These are phyloP conservation scores for Colletotrichum sp. DNA, from an alignment of 2,329 filamentous ascomycete genomes.

Conservation along the genomic window DNA sequence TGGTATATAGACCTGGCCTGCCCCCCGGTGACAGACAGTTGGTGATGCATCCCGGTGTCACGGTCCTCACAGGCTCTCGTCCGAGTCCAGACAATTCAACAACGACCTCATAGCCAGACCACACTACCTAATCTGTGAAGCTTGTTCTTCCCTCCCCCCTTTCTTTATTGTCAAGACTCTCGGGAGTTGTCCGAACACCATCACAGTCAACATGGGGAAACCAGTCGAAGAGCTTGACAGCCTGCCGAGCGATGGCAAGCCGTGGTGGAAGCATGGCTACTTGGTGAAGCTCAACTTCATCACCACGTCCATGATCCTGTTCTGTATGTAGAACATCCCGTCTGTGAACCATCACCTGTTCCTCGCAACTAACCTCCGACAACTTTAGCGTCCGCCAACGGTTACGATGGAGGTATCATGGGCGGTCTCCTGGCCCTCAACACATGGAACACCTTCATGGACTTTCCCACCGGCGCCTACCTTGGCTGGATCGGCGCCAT, in stretches of 20 bases:
- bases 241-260: slow-evolving; percentile 41
- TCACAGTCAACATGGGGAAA: slow-evolving; percentile 1
- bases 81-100: slow-evolving; percentile 3
- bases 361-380: background rate
- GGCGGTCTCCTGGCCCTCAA: slow-evolving; percentile 48
- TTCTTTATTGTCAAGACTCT: background rate
- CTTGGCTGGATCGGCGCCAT: slow-evolving; percentile 43
- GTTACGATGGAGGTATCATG: slow-evolving; percentile 45
- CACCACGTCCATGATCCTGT: slow-evolving; percentile 35
- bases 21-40: background rate
- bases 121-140: background rate
- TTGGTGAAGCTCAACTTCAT: slow-evolving; percentile 48
- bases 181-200: background rate
- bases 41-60: background rate
- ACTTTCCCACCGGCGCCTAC: slow-evolving; percentile 37
- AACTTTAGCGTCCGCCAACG: slow-evolving; percentile 35
- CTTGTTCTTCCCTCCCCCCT: background rate
- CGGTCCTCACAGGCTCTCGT: background rate
- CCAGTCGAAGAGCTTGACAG: slow-evolving; percentile 24
- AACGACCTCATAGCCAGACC: background rate
- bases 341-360: too few species aligned
- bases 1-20: background rate
- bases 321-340: background rate
- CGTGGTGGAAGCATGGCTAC: slow-evolving; percentile 48
- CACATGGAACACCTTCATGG: slow-evolving; percentile 46